phyloP scores from a whole-genome alignment of 345 rosid species.

The Eucalyptus polybractea region DNA sequence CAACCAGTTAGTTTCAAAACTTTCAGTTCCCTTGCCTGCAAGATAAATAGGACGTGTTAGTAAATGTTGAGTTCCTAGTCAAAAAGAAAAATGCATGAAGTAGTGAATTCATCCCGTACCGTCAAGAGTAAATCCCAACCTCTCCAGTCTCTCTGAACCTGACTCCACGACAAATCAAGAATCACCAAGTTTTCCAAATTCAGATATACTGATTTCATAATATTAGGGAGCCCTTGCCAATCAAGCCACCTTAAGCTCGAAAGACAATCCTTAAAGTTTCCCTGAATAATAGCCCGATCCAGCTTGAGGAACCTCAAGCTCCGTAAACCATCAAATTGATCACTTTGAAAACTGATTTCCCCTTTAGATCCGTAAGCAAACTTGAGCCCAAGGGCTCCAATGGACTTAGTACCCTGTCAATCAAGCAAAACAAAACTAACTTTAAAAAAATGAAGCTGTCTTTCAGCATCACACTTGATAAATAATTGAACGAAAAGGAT shows the following conservation, averaged over 20 bases:
- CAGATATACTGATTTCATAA: too few relatives aligned
- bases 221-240: fast-evolving
- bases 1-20: too few relatives aligned
- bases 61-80: fast-evolving
- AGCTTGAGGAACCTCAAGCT: not conserved
- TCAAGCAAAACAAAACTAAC: not conserved
- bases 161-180: too few relatives aligned
- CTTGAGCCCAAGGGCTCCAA: fast-evolving
- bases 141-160: fast-evolving
- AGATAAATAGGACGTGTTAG: fast-evolving
- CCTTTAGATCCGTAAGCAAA: fast-evolving
- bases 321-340: too few relatives aligned
- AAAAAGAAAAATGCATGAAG: fast-evolving
- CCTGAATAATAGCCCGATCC: not conserved
- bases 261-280: fast-evolving
- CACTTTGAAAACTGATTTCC: fast-evolving
- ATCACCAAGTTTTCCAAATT: too few relatives aligned
- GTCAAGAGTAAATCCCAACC: fast-evolving
- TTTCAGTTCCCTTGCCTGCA: fast-evolving
- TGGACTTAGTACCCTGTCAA: fast-evolving
- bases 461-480: fast-evolving
- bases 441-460: not conserved
- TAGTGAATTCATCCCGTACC: too few relatives aligned
- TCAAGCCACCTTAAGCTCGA: not conserved
- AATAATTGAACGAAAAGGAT: not conserved